Base-by-base conservation (phyloP, 2,329 filamentous ascomycete genomes). In the Talaromyces sp. region DNA sequence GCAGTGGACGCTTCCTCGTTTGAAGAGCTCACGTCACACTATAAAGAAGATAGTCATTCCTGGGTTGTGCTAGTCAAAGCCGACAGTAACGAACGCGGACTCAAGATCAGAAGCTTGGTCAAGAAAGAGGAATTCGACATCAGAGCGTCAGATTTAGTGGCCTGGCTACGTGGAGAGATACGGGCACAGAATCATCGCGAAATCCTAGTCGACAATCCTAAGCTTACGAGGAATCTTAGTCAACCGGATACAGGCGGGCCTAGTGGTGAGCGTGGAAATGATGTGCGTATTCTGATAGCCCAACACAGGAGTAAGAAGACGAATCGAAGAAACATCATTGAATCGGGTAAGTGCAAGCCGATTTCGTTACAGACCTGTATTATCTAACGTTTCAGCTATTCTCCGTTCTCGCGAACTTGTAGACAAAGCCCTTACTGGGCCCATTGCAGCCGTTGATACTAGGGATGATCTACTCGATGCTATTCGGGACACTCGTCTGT, bases 51-150 rank as follows among this genome's bases (percentile, higher is more conserved):
- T 13, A 88, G 91, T 28, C 89, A 96, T 71, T 88, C 84, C 25
- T 97, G 92, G 90, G 85, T 96, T 60, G 84, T 97, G 37, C 88
- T 95, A 61, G 86, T 96, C 67, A 96, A 96, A 70, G 74, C 85
- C 73, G 66, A 86, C 78, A 75, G 80, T 52, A 80, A 81, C 53
- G 75, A 77, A 46, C 70, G 76, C 19, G 80, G 80, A 2, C 75
- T 95, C 50, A 96, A 95, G 74, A 83, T 96, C 63, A 89, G 88
- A 69, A 90, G 84, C 11, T 83, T 92, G 67, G 82, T 85, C 33
- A 85, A 86, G 60, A 94, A 89, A 67, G 90, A 95, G 28, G 91
- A 95, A 65, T 84, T 82, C 4, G 94, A 97, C 63, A 81, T 97
- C 40, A 83, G 87, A 2, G 80, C 81, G 22, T 78, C 82, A 3